phyloP scores from a whole-genome alignment of 805 yeast genomes.

The Saturnispora serradocipensis region DNA sequence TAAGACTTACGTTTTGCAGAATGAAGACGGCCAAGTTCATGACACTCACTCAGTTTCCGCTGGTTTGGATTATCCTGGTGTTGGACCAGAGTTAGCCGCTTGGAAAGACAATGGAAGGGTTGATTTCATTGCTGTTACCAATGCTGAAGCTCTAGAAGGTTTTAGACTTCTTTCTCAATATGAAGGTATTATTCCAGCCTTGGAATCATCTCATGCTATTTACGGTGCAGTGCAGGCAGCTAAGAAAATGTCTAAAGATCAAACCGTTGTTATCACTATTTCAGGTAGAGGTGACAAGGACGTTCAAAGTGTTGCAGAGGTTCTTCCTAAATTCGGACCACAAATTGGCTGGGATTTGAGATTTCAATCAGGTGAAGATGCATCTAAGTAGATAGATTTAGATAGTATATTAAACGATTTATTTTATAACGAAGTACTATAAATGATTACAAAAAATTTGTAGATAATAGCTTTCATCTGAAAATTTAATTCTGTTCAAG shows the following conservation, averaged over 20 bases:
- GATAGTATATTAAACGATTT: background rate
- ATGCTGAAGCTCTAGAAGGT: conserved; percentile 90
- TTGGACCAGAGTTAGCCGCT: conserved; percentile 93
- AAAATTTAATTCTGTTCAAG: background rate
- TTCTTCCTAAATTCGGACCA: conserved; percentile 82
- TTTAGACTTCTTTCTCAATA: conserved; percentile 81
- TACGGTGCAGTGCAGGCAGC: conserved; percentile 88
- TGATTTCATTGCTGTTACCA: conserved; percentile 82
- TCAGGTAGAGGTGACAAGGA: conserved; percentile 99
- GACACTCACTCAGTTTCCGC: conserved; percentile 98
- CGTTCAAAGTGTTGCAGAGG: conserved; percentile 95
- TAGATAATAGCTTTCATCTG: background rate
- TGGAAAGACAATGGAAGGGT: conserved; percentile 96
- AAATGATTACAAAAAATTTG: background rate
- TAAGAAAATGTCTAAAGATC: conserved; percentile 66
- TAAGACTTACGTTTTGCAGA: conserved; percentile 86
- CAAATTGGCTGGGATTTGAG: conserved; percentile 93
- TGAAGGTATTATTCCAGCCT: conserved; percentile 98
- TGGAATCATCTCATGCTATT: conserved; percentile 95
- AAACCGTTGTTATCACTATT: conserved; percentile 77
- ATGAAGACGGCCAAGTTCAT: conserved; percentile 87
- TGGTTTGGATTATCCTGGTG: conserved; percentile 98
- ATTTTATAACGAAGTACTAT: background rate
- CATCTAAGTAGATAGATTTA: conserved; percentile 17
- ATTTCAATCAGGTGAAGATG: conserved; percentile 44